Conservation (phyloP, 2,329 filamentous ascomycete species). For the Paecilomyces variotii region DNA sequence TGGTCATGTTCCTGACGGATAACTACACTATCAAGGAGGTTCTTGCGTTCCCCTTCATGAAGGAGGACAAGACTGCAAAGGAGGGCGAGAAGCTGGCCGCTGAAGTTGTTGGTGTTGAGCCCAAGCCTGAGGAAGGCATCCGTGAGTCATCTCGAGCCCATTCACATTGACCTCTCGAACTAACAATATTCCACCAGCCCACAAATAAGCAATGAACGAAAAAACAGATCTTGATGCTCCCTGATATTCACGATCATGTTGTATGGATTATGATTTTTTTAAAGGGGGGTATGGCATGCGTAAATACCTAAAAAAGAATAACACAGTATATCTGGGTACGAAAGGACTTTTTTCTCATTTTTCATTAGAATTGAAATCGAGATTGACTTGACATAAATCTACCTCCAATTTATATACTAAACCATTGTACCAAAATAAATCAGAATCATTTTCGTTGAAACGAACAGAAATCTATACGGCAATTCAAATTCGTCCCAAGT, state of each 20-base stretch:
- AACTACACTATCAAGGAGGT: constrained; percentile 97
- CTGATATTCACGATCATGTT: background rate
- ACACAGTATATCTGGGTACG: background rate
- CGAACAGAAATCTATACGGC: too few relatives aligned
- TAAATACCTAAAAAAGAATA: background rate
- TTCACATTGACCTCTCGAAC: background rate
- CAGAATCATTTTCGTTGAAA: too few relatives aligned
- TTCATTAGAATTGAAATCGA: background rate
- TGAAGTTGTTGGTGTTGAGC: constrained; percentile 54
- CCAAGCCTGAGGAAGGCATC: constrained; percentile 54
- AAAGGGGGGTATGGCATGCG: background rate
- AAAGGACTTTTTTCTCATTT: background rate
- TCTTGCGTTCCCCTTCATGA: constrained; percentile 95
- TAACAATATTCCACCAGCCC: constrained; percentile 3
- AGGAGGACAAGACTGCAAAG: constrained; percentile 60
- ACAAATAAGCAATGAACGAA: constrained; percentile 6
- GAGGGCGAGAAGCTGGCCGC: constrained; percentile 44
- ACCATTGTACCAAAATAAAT: background rate
- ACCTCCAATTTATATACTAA: background rate
- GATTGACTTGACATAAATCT: background rate
- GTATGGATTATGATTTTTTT: background rate
- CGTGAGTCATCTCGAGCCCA: constrained; percentile 27
- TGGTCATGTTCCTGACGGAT: constrained; percentile 93
- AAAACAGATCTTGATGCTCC: background rate
- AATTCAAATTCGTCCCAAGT: too few relatives aligned